A percentile compares a stretch with the other conserved stretches of the same genome.
phyloP scores from a whole-genome alignment of 148 eudicot genomes.

The Suaeda aralocaspica region DNA sequence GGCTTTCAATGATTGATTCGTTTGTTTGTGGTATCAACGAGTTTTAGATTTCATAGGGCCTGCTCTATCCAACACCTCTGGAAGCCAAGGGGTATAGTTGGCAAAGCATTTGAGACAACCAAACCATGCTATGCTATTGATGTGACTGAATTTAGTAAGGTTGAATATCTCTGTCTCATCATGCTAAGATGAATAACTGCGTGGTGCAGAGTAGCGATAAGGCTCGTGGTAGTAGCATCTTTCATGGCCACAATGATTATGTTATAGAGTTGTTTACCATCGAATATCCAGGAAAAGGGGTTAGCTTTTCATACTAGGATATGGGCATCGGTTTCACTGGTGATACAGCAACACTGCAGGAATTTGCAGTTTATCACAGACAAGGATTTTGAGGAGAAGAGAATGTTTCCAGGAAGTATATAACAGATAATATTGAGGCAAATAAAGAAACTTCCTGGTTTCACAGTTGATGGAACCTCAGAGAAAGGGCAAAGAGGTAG shows the following conservation, averaged over 20 bases:
- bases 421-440: conserved; percentile 15
- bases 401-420: conserved; percentile 22
- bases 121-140: conserved; percentile 66
- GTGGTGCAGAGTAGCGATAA: conserved; percentile 65
- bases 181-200: conserved; percentile 61
- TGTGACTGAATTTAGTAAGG: conserved; percentile 56
- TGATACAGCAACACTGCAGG: conserved; percentile 42
- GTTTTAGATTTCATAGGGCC: conserved; percentile 70
- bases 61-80: conserved; percentile 70
- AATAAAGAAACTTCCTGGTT: conserved; percentile 42
- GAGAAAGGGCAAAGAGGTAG: conserved; percentile 47
- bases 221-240: conserved; percentile 35
- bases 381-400: conserved; percentile 35
- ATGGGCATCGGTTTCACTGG: conserved; percentile 43
- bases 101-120: conserved; percentile 62
- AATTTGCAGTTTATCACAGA: conserved; percentile 44
- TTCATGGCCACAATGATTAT: conserved; percentile 39
- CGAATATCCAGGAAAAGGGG: conserved; percentile 41
- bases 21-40: conserved; percentile 58
- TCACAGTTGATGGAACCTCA: conserved; percentile 43
- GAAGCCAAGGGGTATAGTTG: conserved; percentile 66
- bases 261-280: conserved; percentile 74
- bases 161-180: conserved; percentile 69
- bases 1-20: conserved; percentile 66
- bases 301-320: conserved; percentile 31